Evolutionary conservation across 306 rosid species (phyloP), one percentile per base, ranked within the genome.

Genomic region (Mimosa bimucronata): DNA sequence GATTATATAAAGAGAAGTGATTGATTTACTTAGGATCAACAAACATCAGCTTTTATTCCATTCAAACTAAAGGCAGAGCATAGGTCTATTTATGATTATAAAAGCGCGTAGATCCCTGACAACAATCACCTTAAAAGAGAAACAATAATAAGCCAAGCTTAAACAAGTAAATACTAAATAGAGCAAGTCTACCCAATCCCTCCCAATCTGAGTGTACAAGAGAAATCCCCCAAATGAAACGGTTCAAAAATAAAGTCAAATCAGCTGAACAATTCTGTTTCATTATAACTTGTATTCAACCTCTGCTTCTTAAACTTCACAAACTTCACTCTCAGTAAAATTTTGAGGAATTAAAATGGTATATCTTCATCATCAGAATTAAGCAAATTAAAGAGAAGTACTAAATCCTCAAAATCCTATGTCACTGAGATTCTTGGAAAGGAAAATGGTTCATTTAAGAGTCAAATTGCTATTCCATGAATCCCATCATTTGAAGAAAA

Each of bases 301-400:
- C 72, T 66, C 29, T n/a, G 29, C 73, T 38, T 67, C 73, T 38
- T 67, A 19, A 38, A 68, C 14, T 38, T 67, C 30, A 8, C 72
- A 38, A 67, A n/a, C 7, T 68, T 21, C 1, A n/a, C 31, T 21
- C 31, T 4, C 21, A 5, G 0, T 1, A n/a, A 41, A 38, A 41
- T 1, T 68, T 21, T 40, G 31, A 44, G 73, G 11, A 16, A 40
- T 23, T 55, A 38, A 68, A 68, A 38, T 9, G 19, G 18, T 26
- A 68, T 15, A 40, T 23, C 14, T 41, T 66, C 9, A 18, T 31
- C 7, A 40, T 40, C 19, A 40, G 53, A 40, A 23, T 13, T 16
- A 23, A 41, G 31, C 30, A 68, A 67, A 67, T 40, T 18, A 21
- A 40, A 66, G 73, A 68, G 28, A 55, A 21, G 30, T 28, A 37